Conservation (phyloP, 192 early-diverging fungal genomes). For the Gamsiella multidivaricata region DNA sequence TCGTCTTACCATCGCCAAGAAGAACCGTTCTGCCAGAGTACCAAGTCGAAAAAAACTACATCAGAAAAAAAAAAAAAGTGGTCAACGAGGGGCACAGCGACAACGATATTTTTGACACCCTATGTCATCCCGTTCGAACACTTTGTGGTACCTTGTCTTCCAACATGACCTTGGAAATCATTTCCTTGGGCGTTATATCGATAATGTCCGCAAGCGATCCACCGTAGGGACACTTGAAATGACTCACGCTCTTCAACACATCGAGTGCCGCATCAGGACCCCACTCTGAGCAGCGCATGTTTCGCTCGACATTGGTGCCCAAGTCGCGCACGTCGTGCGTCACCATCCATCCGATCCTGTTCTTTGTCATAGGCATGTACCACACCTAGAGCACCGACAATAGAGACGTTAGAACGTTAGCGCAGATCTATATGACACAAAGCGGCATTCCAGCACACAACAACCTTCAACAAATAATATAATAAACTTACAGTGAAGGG, state of each 20-base stretch:
- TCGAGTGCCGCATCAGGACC: constrained; percentile 12
- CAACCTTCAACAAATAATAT: too few species aligned
- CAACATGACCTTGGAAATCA: constrained; percentile 37
- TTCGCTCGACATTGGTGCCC: not conserved
- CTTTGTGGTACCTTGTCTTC: constrained; percentile 40
- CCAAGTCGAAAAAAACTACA: constrained; percentile 28
- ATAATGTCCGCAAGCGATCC: constrained; percentile 31
- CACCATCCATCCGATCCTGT: constrained; percentile 27
- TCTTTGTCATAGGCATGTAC: constrained; percentile 10
- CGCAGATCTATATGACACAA: too few species aligned
- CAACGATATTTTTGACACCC: too few species aligned
- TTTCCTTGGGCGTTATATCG: constrained; percentile 12
- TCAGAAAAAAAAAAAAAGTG: too few species aligned
- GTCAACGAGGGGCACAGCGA: too few species aligned
- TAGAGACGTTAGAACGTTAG: too few species aligned
- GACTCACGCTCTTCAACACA: constrained; percentile 17
- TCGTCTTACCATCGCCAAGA: constrained; percentile 25
- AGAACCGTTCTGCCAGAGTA: constrained; percentile 24
- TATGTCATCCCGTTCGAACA: too few species aligned
- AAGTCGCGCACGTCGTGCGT: constrained; percentile 6
- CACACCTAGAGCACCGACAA: constrained; percentile 30
- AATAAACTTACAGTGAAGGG: constrained; percentile 31
- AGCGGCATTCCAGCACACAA: too few species aligned
- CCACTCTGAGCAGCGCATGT: constrained; percentile 32
- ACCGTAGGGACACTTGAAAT: constrained; percentile 23